phyloP scores from a whole-genome alignment of 2,329 filamentous ascomycete species.

The Colletotrichum sp. region DNA sequence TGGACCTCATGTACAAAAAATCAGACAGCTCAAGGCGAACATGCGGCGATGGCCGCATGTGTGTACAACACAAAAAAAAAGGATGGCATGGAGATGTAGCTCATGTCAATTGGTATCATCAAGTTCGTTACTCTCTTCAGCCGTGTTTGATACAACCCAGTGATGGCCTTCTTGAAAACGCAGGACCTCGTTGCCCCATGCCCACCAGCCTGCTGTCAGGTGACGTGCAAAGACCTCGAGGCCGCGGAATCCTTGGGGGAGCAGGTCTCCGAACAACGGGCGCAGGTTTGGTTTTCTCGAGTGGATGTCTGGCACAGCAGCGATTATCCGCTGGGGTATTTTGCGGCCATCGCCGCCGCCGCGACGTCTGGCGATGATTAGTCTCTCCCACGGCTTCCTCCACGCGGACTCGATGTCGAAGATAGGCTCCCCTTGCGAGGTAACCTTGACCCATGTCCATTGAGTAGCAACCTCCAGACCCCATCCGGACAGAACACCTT shows the following conservation, averaged over 20 bases:
- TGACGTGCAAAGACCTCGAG: constrained; percentile 82
- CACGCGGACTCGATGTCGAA: constrained; percentile 63
- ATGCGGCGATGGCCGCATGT: constrained; percentile 5
- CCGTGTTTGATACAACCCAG: constrained; percentile 40
- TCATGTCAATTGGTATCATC: constrained; percentile 15
- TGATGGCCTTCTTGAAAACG: constrained; percentile 67
- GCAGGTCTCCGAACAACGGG: constrained; percentile 59
- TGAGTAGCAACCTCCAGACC: constrained; percentile 69
- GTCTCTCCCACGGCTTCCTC: constrained; percentile 79
- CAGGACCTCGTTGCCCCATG: constrained; percentile 77
- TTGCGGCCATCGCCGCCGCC: constrained; percentile 35
- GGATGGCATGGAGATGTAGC: constrained; percentile 22
- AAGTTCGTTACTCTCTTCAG: not conserved
- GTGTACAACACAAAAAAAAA: constrained; percentile 26
- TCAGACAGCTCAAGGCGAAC: not conserved
- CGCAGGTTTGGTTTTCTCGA: constrained; percentile 80
- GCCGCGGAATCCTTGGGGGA: constrained; percentile 57
- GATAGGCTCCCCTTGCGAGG: constrained; percentile 67
- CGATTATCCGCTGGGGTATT: constrained; percentile 58
- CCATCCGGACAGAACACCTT: constrained; percentile 70
- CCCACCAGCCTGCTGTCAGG: constrained; percentile 77
- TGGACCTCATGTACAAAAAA: constrained; percentile 9
- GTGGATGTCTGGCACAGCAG: constrained; percentile 77
- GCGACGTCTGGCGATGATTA: constrained; percentile 64
- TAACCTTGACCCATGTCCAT: constrained; percentile 83